Conservation (phyloP, 257 asterid genomes). For the Fraxinus anomala region DNA sequence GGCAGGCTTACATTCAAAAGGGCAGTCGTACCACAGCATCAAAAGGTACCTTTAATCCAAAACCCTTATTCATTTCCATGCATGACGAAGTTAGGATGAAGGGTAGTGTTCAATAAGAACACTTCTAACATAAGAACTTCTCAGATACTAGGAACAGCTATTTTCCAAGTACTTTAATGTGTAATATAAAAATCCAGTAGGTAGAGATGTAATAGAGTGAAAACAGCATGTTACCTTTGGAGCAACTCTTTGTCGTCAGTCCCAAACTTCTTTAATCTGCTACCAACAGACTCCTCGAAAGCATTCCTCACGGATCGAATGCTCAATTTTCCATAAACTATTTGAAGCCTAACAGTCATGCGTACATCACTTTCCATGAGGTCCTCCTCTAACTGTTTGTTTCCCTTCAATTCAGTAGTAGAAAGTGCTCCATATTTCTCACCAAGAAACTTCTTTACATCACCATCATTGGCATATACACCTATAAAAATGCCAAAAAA, state of each 20-base stretch:
- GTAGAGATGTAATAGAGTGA: not conserved
- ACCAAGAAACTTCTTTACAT: constrained; percentile 49
- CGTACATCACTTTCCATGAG: constrained; percentile 69
- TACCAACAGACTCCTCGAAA: constrained; percentile 82
- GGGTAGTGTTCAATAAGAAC: not conserved
- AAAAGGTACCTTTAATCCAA: not conserved
- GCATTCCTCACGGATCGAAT: constrained; percentile 73
- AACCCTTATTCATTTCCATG: not conserved
- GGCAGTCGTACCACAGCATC: not conserved
- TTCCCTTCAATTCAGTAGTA: constrained; percentile 49
- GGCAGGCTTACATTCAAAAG: not conserved
- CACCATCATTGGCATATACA: constrained; percentile 80
- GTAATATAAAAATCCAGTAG: not conserved
- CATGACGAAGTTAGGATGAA: not conserved
- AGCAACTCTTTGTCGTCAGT: constrained; percentile 70
- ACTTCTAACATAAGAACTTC: not conserved
- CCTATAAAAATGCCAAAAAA: constrained; percentile 43
- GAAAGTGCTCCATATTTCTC: constrained; percentile 55
- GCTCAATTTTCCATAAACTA: constrained; percentile 80
- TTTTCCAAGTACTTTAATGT: not conserved
- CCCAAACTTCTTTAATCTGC: constrained; percentile 62
- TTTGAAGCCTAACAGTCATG: constrained; percentile 84
- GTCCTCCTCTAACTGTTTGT: constrained; percentile 46
- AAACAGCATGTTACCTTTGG: constrained; percentile 47
- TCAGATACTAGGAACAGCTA: not conserved